Base-by-base conservation (phyloP, 2,329 filamentous ascomycete genomes). In the Raffaelea albimanens region DNA sequence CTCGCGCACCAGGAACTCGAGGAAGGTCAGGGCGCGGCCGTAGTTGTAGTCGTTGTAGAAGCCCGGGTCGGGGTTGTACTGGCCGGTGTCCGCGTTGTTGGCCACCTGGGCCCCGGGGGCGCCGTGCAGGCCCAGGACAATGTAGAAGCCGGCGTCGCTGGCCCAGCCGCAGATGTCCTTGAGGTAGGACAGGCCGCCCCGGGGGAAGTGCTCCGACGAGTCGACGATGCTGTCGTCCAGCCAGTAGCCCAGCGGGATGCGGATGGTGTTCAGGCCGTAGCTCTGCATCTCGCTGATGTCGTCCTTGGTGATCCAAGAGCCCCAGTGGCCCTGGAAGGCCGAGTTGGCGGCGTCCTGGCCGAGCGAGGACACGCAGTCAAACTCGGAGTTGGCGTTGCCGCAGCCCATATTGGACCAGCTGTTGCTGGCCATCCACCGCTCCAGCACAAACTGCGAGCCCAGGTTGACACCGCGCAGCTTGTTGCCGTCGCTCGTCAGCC, bases 21-120 rank as follows among this genome's bases (percentile, higher is more conserved):
- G 68, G 62, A 78, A 80, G 44, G 69, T 57, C 48, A 71, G 58
- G 3, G 73, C 74, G 11, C 78, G 75, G 21, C 69, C 68, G 58
- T 76, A 82, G 58, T 82, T 69, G 56, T 72, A 73, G 49, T 70
- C 66, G 25, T 67, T 61, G 59, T 78, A 82, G 63, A 82, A 82
- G 3, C 74, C 74, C 1, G 75, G 55, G 0, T 54, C 47, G 4
- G 45, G 14, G 1, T 55, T 54, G 25, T 51, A 54, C 52, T 59
- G 64, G 59, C 71, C 73, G 2, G 72, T 76, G 52, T 72, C 72
- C 1, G 71, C 55, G 40, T 77, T 67, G 2, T 62, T 51, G 1
- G 65, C 55, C 13, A 65, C 61, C 54, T 77, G 73, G 1, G 72
- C 71, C 23, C 69, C 70, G 0, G 73, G 72, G 0, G 66, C 70